phyloP scores from a whole-genome alignment of 73 alveolate species.

The Durusdinium trenchii region DNA sequence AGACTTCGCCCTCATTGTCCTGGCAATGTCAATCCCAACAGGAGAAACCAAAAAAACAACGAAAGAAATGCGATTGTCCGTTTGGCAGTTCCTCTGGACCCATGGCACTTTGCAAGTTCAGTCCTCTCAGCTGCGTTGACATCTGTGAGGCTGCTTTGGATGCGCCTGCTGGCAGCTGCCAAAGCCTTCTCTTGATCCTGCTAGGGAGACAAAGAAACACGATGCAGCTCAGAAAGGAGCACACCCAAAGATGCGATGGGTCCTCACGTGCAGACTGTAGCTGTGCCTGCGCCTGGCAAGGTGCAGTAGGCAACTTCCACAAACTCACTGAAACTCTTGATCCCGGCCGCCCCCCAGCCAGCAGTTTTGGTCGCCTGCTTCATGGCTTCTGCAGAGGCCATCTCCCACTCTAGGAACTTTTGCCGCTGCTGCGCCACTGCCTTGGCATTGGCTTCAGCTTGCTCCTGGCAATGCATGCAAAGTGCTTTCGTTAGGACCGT shows the following conservation, averaged over 20 bases:
- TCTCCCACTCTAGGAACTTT: neutral
- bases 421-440: neutral
- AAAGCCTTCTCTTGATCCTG: neutral
- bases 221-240: too few species aligned
- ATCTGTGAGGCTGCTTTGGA: neutral
- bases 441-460: neutral
- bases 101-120: too few species aligned
- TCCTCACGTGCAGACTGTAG: too few species aligned
- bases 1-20: conserved; percentile 4
- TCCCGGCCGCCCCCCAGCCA: neutral
- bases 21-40: neutral
- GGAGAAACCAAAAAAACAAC: neutral
- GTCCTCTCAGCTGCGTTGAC: conserved; percentile 20
- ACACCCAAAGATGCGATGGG: too few species aligned
- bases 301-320: neutral
- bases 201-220: too few species aligned
- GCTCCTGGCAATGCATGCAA: neutral
- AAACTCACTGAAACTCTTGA: too few species aligned
- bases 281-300: neutral
- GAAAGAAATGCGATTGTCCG: too few species aligned
- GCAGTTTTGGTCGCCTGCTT: neutral
- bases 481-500: too few species aligned
- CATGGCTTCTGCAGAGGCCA: neutral
- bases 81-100: too few species aligned
- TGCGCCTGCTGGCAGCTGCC: neutral